These are phyloP conservation scores for Ophiorrhiza pumila DNA, from an alignment of 257 asterid genomes.

Conservation along the genomic window DNA sequence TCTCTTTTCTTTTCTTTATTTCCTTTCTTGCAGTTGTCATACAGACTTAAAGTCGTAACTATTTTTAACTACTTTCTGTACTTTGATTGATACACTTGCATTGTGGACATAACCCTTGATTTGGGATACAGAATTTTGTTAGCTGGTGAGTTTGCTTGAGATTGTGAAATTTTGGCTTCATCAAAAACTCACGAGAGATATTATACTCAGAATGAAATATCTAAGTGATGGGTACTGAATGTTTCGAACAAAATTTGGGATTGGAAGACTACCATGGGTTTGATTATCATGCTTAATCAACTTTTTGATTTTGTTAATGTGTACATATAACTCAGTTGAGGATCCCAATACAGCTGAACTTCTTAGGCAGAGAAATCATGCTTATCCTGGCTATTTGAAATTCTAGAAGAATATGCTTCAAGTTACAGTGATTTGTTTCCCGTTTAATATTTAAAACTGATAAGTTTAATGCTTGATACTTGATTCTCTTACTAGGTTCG, in stretches of 20 bases:
- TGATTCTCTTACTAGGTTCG: slow-evolving; percentile 56
- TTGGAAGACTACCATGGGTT: not conserved
- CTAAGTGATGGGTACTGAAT: not conserved
- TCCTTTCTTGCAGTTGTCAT: too few species aligned
- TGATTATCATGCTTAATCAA: not conserved
- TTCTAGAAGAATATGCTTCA: not conserved
- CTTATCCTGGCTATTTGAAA: not conserved
- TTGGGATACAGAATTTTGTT: not conserved
- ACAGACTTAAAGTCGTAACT: not conserved
- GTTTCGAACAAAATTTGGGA: not conserved
- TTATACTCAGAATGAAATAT: not conserved
- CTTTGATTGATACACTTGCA: not conserved
- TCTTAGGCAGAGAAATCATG: not conserved
- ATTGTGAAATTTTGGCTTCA: not conserved
- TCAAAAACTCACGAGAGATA: not conserved
- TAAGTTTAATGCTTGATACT: not conserved
- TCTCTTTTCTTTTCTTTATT: not conserved
- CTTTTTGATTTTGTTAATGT: not conserved
- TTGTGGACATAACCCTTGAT: not conserved
- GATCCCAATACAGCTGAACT: not conserved
- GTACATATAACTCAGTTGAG: not conserved
- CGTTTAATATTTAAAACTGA: not conserved
- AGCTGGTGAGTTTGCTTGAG: not conserved
- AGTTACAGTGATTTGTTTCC: not conserved
- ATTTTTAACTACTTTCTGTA: not conserved